Evolutionary conservation across 2,329 filamentous ascomycete genomes (phyloP).

Genomic region (Macrophomina pseudophaseolina): DNA sequence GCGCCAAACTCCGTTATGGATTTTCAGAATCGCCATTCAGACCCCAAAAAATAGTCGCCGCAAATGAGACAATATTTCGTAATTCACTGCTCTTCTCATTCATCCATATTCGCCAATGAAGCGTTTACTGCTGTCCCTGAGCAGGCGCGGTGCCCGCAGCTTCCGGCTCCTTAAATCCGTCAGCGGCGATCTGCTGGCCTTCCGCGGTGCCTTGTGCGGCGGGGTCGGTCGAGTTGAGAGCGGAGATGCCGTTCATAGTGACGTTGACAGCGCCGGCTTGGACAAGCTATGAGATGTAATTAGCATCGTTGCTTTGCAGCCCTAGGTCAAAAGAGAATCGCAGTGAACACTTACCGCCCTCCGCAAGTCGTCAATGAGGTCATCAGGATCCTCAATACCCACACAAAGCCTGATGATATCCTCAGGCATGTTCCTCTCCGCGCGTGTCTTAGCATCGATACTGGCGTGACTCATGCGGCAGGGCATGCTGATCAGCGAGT

Average conservation of each 20-base stretch:
- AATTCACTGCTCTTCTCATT: neutral
- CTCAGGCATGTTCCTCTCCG: conserved; percentile 90
- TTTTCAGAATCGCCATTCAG: neutral
- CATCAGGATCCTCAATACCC: conserved; percentile 90
- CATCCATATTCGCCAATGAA: neutral
- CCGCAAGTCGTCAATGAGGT: conserved; percentile 90
- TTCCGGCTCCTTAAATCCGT: conserved; percentile 26
- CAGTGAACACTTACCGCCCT: conserved; percentile 74
- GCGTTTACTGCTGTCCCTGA: neutral
- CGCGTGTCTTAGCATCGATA: conserved; percentile 90
- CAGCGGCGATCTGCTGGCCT: conserved; percentile 25
- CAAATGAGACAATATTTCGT: conserved; percentile 10
- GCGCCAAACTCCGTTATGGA: conserved; percentile 1
- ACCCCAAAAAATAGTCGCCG: neutral
- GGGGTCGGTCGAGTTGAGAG: conserved; percentile 43
- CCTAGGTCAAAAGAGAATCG: neutral
- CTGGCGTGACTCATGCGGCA: conserved; percentile 99
- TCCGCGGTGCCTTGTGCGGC: neutral
- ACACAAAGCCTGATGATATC: conserved; percentile 96
- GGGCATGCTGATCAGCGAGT: conserved; percentile 98
- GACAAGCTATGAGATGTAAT: conserved; percentile 62
- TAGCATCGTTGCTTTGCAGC: conserved; percentile 21
- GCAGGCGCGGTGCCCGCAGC: conserved; percentile 22
- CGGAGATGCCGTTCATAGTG: conserved; percentile 80
- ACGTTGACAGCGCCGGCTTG: conserved; percentile 93